Conservation (phyloP, 768 basidiomycete genomes). For the Calocera viscosa region DNA sequence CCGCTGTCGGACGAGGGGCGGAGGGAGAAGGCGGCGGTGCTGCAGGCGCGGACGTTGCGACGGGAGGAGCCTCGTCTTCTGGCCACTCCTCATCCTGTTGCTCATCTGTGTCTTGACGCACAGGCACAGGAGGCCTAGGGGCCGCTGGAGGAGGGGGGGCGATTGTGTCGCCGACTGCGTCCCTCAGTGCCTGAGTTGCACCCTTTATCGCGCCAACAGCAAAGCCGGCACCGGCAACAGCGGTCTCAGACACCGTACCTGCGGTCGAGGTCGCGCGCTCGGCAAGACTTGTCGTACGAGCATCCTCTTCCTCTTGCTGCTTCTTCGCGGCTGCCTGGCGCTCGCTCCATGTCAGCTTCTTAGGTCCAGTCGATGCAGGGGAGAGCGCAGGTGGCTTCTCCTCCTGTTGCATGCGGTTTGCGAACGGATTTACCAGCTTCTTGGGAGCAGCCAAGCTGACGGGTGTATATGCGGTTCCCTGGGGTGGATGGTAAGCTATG, state of each 20-base stretch:
- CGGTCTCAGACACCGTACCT: conserved; percentile 4
- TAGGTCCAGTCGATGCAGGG: conserved; percentile 28
- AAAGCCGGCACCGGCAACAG: conserved; percentile 33
- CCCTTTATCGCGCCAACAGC: conserved; percentile 34
- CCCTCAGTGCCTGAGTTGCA: conserved; percentile 18
- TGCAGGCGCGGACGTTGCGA: conserved; percentile 28
- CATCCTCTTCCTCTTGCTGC: conserved; percentile 67
- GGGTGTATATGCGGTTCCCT: conserved; percentile 78
- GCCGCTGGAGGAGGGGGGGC: conserved; percentile 19
- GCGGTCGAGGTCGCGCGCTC: conserved; percentile 17
- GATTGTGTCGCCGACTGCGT: conserved; percentile 20
- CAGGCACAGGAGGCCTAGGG: conserved; percentile 26
- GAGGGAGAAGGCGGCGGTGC: conserved; percentile 29
- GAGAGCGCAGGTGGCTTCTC: conserved; percentile 24
- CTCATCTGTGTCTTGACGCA: conserved; percentile 25
- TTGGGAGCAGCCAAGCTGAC: conserved; percentile 74
- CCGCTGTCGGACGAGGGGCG: conserved; percentile 21
- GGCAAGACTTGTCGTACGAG: conserved; percentile 46
- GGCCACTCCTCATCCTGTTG: conserved; percentile 25
- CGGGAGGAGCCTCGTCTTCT: conserved; percentile 27
- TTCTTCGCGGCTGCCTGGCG: conserved; percentile 85
- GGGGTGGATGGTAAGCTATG: neutral
- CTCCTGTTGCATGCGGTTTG: conserved; percentile 38
- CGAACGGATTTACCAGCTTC: conserved; percentile 77
- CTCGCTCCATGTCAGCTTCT: conserved; percentile 90